These are phyloP conservation scores for Sarocladium oryzae DNA, from an alignment of 2,329 filamentous ascomycete species.

Conservation along the genomic window DNA sequence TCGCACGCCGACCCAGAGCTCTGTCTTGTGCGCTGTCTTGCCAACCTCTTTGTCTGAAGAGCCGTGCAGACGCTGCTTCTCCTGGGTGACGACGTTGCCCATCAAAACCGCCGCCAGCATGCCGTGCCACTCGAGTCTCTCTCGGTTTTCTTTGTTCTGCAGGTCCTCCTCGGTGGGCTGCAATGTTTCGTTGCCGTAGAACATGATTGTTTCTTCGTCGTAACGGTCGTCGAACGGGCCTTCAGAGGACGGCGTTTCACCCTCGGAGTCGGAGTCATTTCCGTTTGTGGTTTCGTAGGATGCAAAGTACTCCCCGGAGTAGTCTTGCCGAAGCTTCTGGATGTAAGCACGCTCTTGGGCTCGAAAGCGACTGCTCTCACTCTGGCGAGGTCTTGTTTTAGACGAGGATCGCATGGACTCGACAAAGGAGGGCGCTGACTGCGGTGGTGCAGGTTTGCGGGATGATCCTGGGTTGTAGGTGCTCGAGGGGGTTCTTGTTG, in stretches of 20 bases:
- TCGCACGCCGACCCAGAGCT: slow-evolving; percentile 83
- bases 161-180: slow-evolving; percentile 87
- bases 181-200: slow-evolving; percentile 83
- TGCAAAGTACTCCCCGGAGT: slow-evolving; percentile 60
- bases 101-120: slow-evolving; percentile 96
- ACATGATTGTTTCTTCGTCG: slow-evolving; percentile 83
- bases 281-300: slow-evolving; percentile 54
- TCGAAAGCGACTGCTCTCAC: slow-evolving; percentile 37
- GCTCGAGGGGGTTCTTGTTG: slow-evolving; percentile 67
- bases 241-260: slow-evolving; percentile 83
- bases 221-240: slow-evolving; percentile 79
- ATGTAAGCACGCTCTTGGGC: slow-evolving; percentile 89
- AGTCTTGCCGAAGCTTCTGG: slow-evolving; percentile 78
- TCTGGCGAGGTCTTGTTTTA: slow-evolving; percentile 43
- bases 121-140: slow-evolving; percentile 93
- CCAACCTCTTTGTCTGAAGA: slow-evolving; percentile 54
- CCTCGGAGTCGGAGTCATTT: slow-evolving; percentile 80
- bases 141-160: slow-evolving; percentile 78
- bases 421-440: slow-evolving; percentile 35
- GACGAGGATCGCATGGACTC: slow-evolving; percentile 43
- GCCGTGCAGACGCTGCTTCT: slow-evolving; percentile 91
- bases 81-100: slow-evolving; percentile 93
- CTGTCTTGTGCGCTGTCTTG: slow-evolving; percentile 64
- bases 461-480: slow-evolving; percentile 69
- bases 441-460: slow-evolving; percentile 34